Evolutionary conservation across 257 asterid species (phyloP), one percentile per base, ranked within the genome.

Genomic region (Nicotiana sylvestris): DNA sequence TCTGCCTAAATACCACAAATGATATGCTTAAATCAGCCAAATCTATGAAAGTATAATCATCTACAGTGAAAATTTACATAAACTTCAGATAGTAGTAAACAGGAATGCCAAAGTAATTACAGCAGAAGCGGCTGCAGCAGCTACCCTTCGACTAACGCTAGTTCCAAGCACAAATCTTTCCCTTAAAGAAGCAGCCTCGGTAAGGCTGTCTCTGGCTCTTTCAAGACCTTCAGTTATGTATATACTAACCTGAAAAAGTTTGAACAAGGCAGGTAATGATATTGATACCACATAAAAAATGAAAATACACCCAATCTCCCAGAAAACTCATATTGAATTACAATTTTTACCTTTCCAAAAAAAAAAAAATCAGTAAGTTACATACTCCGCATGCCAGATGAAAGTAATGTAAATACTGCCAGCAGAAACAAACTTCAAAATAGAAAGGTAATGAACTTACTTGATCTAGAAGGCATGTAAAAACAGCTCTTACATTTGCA

Each of bases 71-170:
- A 79, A 70, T 60, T 25, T 58, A 69, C 74, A n/a, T n/a, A 72
- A 57, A 13, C 46, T 12, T 66, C 82, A 81, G 18, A 85, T 39
- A 18, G 51, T 84, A 60, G 64, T 55, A 62, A 76, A 65, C 49
- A 80, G 32, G 77, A 86, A 67, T 76, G 85, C 74, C 68, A 9
- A 70, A 82, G 87, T 84, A 83, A 69, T 94, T 96, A 96, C 98
- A 83, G 95, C 97, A 84, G 99, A 94, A 87, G 98, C 95, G 84
- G 99, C 98, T 29, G 98, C 97, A 51, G 97, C 97, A 86, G 99
- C 98, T 85, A 94, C 98, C 89, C 98, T 90, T 86, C 97, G 93
- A 89, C 98, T 94, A 69, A 96, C 88, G 76, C 89, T 93, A 86
- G 95, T 88, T 86, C 97, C 98, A 84, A 94, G 70, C 79, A 93